Conservation (phyloP, 75 land plant species). For the Pseudotsuga menziesii region DNA sequence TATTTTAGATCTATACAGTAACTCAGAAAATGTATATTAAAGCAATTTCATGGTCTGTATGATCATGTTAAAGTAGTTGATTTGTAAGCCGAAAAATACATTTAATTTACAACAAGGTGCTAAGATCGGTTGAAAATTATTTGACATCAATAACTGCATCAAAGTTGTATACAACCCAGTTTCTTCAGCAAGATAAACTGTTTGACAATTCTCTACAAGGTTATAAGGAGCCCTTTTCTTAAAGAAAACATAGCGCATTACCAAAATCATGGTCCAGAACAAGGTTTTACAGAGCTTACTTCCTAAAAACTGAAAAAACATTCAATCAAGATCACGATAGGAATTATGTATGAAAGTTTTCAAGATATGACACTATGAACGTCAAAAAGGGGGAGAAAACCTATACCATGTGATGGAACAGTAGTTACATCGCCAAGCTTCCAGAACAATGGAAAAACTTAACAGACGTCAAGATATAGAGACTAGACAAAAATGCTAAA, state of each 20-base stretch:
- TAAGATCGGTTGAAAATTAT: too few species aligned
- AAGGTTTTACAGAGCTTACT: not conserved
- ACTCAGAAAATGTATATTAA: not conserved
- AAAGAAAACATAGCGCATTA: not conserved
- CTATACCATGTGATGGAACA: not conserved
- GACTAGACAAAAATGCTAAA: not conserved
- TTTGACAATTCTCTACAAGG: not conserved
- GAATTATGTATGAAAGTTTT: not conserved
- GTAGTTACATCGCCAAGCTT: not conserved
- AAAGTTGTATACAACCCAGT: not conserved
- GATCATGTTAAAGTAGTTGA: too few species aligned
- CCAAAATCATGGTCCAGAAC: not conserved
- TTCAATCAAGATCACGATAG: not conserved
- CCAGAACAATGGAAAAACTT: not conserved
- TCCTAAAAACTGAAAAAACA: not conserved
- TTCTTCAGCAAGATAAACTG: not conserved
- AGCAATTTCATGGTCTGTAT: not conserved
- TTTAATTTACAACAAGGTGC: too few species aligned
- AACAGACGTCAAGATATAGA: not conserved
- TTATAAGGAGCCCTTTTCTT: not conserved
- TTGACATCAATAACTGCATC: too few species aligned
- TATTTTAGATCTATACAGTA: not conserved
- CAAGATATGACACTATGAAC: not conserved
- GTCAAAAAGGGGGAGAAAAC: not conserved
- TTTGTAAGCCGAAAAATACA: too few species aligned